Conservation (phyloP, 495 filamentous ascomycete genomes). For the Antarctomyces pellizariae region DNA sequence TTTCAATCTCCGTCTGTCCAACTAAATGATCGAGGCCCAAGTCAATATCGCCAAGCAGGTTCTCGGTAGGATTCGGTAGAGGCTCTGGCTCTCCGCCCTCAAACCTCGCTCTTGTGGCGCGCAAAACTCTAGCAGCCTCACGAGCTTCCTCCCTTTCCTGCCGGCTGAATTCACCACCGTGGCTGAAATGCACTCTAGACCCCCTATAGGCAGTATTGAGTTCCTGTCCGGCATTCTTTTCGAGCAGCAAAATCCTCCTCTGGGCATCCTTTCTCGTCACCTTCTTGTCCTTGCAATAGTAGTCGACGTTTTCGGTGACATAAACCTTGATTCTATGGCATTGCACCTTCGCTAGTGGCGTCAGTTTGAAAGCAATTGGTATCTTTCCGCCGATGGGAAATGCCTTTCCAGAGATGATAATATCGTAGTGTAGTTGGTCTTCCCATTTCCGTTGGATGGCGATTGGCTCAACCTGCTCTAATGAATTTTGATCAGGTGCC, state of each 20-base stretch:
- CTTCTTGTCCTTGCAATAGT: constrained; percentile 69
- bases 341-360: constrained; percentile 85
- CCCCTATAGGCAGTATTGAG: constrained; percentile 54
- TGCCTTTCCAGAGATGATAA: constrained; percentile 95
- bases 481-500: constrained; percentile 70
- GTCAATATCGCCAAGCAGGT: constrained; percentile 63
- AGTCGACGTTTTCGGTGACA: constrained; percentile 85
- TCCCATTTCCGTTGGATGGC: constrained; percentile 95
- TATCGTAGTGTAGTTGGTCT: constrained; percentile 95
- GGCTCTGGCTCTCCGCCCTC: constrained; percentile 14
- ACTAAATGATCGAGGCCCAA: constrained; percentile 34
- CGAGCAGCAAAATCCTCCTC: constrained; percentile 68
- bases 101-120: too few relatives aligned
- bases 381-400: constrained; percentile 84
- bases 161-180: constrained; percentile 47
- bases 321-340: constrained; percentile 91
- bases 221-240: constrained; percentile 69
- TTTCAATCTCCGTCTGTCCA: constrained; percentile 90
- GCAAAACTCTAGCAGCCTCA: constrained; percentile 15
- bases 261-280: constrained; percentile 71
- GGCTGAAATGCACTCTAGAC: constrained; percentile 54
- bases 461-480: constrained; percentile 89
- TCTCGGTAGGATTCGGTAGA: constrained; percentile 28
- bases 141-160: constrained; percentile 21
- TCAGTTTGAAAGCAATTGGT: constrained; percentile 93